These are phyloP conservation scores for Dissoconium aciculare DNA, from an alignment of 2,329 filamentous ascomycete genomes.

Conservation along the genomic window DNA sequence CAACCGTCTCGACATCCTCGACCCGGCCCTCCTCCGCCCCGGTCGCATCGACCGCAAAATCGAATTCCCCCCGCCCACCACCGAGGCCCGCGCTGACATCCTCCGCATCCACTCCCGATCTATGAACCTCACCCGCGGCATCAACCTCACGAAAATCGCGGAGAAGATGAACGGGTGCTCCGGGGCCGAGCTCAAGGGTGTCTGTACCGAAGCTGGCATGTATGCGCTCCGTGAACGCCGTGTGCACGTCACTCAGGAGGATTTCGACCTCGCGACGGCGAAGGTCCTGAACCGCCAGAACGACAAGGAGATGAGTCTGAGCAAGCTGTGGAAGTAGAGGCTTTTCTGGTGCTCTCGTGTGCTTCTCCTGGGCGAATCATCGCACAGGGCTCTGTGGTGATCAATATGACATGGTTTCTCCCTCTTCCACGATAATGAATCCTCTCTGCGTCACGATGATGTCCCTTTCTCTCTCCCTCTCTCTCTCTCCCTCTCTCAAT, in stretches of 20 bases:
- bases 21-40: conserved; percentile 86
- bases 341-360: too few relatives aligned
- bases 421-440: too few relatives aligned
- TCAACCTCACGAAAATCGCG: conserved; percentile 95
- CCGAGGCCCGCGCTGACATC: conserved; percentile 94
- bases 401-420: too few relatives aligned
- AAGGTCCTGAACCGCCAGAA: conserved; percentile 99
- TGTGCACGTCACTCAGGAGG: conserved; percentile 96
- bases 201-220: conserved; percentile 98
- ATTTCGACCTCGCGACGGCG: conserved; percentile 94
- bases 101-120: conserved; percentile 92
- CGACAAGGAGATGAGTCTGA: conserved; percentile 86
- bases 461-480: too few relatives aligned
- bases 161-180: conserved; percentile 99
- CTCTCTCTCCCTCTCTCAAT: too few relatives aligned
- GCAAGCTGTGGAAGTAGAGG: conserved; percentile 65
- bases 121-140: conserved; percentile 96
- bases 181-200: conserved; percentile 93
- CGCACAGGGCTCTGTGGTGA: too few relatives aligned
- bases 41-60: conserved; percentile 98
- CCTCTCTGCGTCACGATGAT: too few relatives aligned
- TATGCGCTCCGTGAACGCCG: conserved; percentile 87
- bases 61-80: conserved; percentile 92
- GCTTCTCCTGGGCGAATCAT: too few relatives aligned
- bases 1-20: conserved; percentile 91